phyloP scores from a whole-genome alignment of 306 rosid genomes.

The Fragaria nilgerrensis region DNA sequence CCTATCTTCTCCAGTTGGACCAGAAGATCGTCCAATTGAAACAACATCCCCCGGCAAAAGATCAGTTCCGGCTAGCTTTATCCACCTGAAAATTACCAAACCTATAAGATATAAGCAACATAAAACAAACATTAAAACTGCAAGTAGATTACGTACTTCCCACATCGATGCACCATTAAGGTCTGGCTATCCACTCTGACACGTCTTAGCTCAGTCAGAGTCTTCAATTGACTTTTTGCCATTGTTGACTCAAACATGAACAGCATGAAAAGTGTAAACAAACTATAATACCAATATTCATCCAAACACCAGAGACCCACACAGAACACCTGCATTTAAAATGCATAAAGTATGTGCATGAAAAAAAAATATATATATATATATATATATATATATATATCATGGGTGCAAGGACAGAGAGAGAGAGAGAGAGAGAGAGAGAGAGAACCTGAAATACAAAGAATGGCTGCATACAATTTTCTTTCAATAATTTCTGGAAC shows the following conservation, averaged over 20 bases:
- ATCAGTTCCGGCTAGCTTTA: conserved; percentile 80
- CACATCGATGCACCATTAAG: conserved; percentile 88
- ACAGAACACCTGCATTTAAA: conserved; percentile 72
- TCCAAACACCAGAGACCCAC: conserved; percentile 99
- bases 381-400: not conserved
- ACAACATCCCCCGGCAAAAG: conserved; percentile 98
- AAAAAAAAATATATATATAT: not conserved
- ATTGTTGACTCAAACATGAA: conserved; percentile 98
- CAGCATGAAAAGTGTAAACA: conserved; percentile 94
- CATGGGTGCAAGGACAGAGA: conserved; percentile 6
- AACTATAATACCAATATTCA: conserved; percentile 98
- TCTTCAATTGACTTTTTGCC: conserved; percentile 97
- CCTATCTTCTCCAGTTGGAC: conserved; percentile 87
- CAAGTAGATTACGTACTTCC: conserved; percentile 69
- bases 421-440: not conserved
- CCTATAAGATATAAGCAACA: not conserved
- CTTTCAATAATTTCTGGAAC: conserved; percentile 93
- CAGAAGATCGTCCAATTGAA: conserved; percentile 85
- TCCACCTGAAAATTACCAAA: conserved; percentile 67
- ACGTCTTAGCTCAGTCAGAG: conserved; percentile 93
- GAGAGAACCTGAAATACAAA: conserved; percentile 86
- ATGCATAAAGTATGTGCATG: conserved; percentile 1
- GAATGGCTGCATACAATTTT: conserved; percentile 97
- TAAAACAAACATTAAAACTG: conserved; percentile 6
- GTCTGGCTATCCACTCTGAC: conserved; percentile 94